phyloP scores from a whole-genome alignment of 164 flowering plant genomes.

The Liriodendron chinense region DNA sequence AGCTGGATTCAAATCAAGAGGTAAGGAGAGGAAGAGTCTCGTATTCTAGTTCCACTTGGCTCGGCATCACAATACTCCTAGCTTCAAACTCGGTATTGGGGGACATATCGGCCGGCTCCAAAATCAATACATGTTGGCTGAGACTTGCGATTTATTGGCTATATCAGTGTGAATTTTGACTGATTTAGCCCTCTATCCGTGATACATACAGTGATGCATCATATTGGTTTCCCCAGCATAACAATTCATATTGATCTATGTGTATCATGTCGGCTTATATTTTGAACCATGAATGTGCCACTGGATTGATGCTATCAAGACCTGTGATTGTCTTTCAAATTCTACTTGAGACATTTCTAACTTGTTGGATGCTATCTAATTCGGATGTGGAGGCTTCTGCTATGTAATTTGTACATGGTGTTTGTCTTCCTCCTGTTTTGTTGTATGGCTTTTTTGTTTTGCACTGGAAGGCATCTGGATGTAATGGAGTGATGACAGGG shows the following conservation, averaged over 20 bases:
- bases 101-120: neutral
- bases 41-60: neutral
- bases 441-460: neutral
- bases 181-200: neutral
- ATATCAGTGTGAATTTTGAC: neutral
- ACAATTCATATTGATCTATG: no score
- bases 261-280: neutral
- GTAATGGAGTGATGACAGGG: neutral
- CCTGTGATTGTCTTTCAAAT: neutral
- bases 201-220: neutral
- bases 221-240: neutral
- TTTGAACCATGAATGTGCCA: neutral
- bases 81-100: neutral
- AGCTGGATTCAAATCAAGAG: slow-evolving; percentile 96
- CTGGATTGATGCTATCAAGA: neutral
- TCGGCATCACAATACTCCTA: neutral
- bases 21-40: slow-evolving; percentile 30
- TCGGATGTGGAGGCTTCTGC: no score
- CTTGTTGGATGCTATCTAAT: no score
- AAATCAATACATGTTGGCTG: neutral
- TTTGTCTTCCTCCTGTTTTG: no score
- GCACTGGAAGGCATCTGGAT: neutral
- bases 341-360: no score
- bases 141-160: neutral
- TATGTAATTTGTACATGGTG: no score